A percentile compares a stretch with the other conserved stretches of the same genome.
phyloP scores from a whole-genome alignment of 768 basidiomycete genomes.

The Leccinellum albellum region DNA sequence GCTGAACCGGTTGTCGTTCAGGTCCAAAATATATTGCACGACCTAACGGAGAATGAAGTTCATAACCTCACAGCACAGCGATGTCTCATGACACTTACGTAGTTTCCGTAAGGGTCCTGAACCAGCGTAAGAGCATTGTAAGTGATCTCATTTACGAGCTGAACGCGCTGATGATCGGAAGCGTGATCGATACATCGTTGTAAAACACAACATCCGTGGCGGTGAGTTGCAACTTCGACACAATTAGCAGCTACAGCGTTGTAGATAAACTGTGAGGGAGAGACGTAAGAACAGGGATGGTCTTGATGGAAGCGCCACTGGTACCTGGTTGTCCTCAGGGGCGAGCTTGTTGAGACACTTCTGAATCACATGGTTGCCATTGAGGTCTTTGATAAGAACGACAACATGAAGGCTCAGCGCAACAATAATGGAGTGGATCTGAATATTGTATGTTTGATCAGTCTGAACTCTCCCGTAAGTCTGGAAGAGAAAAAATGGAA shows the following conservation, averaged over 20 bases:
- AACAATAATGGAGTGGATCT: conserved; percentile 96
- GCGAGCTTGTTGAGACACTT: conserved; percentile 98
- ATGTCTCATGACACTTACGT: conserved; percentile 45
- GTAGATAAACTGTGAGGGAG: conserved; percentile 78
- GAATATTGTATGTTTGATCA: conserved; percentile 77
- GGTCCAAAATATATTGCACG: conserved; percentile 96
- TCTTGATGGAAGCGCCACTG: conserved; percentile 1
- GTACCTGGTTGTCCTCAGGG: conserved; percentile 96
- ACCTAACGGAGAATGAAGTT: conserved; percentile 47
- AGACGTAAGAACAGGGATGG: background rate
- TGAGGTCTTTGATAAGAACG: conserved; percentile 97
- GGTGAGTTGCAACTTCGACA: conserved; percentile 96
- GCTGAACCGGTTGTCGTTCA: conserved; percentile 98
- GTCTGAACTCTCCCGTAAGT: conserved; percentile 61
- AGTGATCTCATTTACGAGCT: conserved; percentile 98
- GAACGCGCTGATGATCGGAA: conserved; percentile 89
- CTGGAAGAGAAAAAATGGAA: conserved; percentile 38
- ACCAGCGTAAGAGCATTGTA: conserved; percentile 97
- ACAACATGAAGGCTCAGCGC: conserved; percentile 97
- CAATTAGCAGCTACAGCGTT: conserved; percentile 99
- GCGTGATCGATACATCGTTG: conserved; percentile 99
- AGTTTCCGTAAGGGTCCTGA: conserved; percentile 95
- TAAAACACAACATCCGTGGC: conserved; percentile 97
- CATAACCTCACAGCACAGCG: background rate
- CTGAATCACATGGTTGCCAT: conserved; percentile 97